Percentiles rank a stretch among this genome's conserved stretches.
These are phyloP conservation scores for Royoungia palumana DNA, from an alignment of 768 basidiomycete species.

Conservation along the genomic window DNA sequence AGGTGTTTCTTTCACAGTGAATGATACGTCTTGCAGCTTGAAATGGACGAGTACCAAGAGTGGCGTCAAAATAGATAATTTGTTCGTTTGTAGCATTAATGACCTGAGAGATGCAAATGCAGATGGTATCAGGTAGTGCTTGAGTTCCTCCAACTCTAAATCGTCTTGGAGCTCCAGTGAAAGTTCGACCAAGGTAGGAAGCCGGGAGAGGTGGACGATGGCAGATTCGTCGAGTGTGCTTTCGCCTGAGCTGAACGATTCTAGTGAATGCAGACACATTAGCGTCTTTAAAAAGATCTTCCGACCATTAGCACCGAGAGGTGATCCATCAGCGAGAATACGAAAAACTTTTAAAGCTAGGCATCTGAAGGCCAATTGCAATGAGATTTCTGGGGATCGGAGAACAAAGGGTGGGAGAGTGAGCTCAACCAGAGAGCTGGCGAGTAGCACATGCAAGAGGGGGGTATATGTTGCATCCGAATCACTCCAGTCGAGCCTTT, in stretches of 20 bases:
- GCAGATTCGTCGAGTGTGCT: no score
- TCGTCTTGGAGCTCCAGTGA: constrained; percentile 12
- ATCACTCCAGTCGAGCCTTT: constrained; percentile 15
- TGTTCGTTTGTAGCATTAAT: neutral
- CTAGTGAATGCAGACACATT: no score
- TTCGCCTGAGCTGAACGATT: no score
- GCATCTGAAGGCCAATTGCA: constrained; percentile 17
- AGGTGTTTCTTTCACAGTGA: constrained; percentile 9
- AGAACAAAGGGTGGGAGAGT: constrained; percentile 5
- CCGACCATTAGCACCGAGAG: no score
- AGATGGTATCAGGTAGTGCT: constrained; percentile 8
- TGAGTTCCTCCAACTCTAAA: constrained; percentile 14
- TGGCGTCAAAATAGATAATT: constrained; percentile 18
- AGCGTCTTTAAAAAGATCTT: constrained; percentile 18
- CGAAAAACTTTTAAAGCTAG: constrained; percentile 15
- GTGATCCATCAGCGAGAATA: neutral
- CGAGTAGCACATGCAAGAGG: constrained; percentile 20
- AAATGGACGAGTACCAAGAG: constrained; percentile 18
- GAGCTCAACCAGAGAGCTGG: constrained; percentile 19
- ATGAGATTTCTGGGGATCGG: constrained; percentile 16
- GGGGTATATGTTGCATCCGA: constrained; percentile 12
- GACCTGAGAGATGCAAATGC: constrained; percentile 12
- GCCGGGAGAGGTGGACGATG: constrained; percentile 15
- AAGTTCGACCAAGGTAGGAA: constrained; percentile 15
- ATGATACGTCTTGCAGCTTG: constrained; percentile 12